Percentiles rank a stretch among this genome's conserved stretches.
Evolutionary conservation across 2,329 filamentous ascomycete species (phyloP).

Genomic region (Calonectria hawksworthii): DNA sequence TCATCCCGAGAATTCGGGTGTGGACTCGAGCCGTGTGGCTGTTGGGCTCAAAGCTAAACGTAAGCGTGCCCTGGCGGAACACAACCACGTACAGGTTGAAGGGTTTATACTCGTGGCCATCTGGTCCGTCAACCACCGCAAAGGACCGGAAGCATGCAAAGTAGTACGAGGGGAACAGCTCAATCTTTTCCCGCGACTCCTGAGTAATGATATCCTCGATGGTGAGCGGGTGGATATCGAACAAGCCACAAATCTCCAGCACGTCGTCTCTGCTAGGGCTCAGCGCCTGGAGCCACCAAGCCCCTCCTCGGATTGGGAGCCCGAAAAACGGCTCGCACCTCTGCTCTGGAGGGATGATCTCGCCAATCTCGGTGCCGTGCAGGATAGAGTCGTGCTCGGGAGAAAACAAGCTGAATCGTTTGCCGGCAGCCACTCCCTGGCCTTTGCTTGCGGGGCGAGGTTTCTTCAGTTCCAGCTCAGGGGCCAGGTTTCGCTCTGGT

Average conservation of each 20-base stretch:
- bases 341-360: constrained; percentile 89
- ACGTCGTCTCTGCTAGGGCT: constrained; percentile 92
- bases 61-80: constrained; percentile 95
- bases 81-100: constrained; percentile 98
- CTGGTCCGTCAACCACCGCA: constrained; percentile 81
- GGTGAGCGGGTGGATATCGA: constrained; percentile 94
- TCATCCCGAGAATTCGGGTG: constrained; percentile 88
- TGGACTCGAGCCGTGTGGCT: constrained; percentile 90
- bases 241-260: constrained; percentile 91
- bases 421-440: constrained; percentile 57
- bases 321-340: constrained; percentile 89
- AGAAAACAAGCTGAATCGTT: constrained; percentile 96
- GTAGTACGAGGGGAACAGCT: constrained; percentile 97
- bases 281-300: constrained; percentile 98
- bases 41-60: constrained; percentile 92
- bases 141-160: constrained; percentile 98
- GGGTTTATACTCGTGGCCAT: constrained; percentile 88
- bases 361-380: constrained; percentile 91
- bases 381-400: constrained; percentile 95
- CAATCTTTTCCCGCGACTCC: constrained; percentile 97
- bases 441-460: not conserved
- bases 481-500: not conserved
- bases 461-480: not conserved
- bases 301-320: constrained; percentile 75
- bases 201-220: constrained; percentile 97